A percentile compares a stretch with the other conserved stretches of the same genome.
Conservation (phyloP, 2,329 filamentous ascomycete species). For the Beauveria sp. region DNA sequence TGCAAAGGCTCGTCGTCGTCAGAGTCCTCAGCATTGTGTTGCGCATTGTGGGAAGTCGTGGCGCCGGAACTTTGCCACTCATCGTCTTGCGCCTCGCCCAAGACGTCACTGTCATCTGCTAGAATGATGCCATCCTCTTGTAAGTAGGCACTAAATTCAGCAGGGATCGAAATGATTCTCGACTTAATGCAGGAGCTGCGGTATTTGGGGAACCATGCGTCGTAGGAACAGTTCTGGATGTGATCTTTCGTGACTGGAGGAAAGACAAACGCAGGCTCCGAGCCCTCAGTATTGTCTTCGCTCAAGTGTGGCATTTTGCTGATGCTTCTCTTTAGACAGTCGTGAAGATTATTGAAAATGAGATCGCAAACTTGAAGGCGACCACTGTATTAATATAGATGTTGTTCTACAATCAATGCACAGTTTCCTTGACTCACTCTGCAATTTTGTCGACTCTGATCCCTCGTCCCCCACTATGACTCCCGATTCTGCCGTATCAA, state of each 20-base stretch:
- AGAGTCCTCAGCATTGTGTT: conserved; percentile 45
- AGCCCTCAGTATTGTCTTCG: neutral
- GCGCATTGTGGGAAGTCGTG: conserved; percentile 18
- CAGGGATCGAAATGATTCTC: conserved; percentile 68
- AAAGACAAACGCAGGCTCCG: conserved; percentile 48
- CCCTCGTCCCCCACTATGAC: conserved; percentile 5
- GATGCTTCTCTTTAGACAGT: neutral
- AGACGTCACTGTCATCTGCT: conserved; percentile 54
- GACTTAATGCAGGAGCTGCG: conserved; percentile 77
- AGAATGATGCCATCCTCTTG: conserved; percentile 89
- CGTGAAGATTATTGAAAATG: neutral
- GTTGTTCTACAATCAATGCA: neutral
- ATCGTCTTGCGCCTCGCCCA: conserved; percentile 48
- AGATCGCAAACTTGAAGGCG: neutral
- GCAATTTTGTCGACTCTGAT: neutral
- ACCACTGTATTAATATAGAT: neutral
- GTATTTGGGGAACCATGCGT: conserved; percentile 84
- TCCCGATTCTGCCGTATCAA: conserved; percentile 6
- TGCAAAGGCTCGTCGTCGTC: conserved; percentile 36
- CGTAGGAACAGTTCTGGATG: conserved; percentile 90
- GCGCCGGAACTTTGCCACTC: conserved; percentile 35
- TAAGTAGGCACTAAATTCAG: conserved; percentile 76
- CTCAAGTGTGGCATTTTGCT: conserved; percentile 26
- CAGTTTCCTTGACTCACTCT: neutral
- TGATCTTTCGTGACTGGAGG: conserved; percentile 78